A percentile compares a stretch with the other conserved stretches of the same genome.
phyloP scores from a whole-genome alignment of 768 basidiomycete genomes.

The Inosperma sp. region DNA sequence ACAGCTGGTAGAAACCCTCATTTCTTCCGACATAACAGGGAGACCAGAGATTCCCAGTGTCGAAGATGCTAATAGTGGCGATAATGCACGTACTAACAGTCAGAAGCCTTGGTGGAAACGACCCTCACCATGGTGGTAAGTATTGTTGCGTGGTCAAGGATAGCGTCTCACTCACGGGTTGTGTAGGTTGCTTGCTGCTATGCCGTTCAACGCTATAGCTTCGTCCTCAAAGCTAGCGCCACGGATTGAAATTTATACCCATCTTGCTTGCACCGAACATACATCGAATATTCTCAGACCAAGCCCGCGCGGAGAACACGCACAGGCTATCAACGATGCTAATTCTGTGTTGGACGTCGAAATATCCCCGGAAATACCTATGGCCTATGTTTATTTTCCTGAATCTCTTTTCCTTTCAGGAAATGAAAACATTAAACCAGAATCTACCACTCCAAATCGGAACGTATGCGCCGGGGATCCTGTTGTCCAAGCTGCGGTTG shows the following conservation, averaged over 20 bases:
- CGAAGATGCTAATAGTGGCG: too few species aligned
- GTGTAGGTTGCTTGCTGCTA: constrained; percentile 53
- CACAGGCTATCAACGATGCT: not conserved
- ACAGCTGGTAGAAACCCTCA: too few species aligned
- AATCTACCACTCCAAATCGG: constrained; percentile 8
- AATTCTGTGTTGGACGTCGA: not conserved
- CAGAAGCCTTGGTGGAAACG: constrained; percentile 81
- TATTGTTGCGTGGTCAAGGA: constrained; percentile 5
- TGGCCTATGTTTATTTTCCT: not conserved
- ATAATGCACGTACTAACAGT: too few species aligned
- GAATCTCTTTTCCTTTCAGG: constrained; percentile 3
- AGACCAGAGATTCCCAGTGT: too few species aligned
- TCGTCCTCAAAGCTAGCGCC: constrained; percentile 60
- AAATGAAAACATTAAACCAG: not conserved
- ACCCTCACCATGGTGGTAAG: constrained; percentile 71
- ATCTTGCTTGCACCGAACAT: constrained; percentile 63
- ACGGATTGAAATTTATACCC: constrained; percentile 68
- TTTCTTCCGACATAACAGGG: too few species aligned
- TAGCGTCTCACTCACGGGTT: constrained; percentile 3
- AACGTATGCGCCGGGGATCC: constrained; percentile 61
- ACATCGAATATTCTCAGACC: constrained; percentile 51
- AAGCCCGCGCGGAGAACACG: constrained; percentile 17
- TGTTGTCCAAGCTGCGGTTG: constrained; percentile 66
- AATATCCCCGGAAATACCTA: not conserved
- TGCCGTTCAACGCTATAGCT: constrained; percentile 54